Evolutionary conservation across 2,329 filamentous ascomycete species (phyloP), one percentile per base, ranked within the genome.

Genomic region (Gliomastix tumulicola): DNA sequence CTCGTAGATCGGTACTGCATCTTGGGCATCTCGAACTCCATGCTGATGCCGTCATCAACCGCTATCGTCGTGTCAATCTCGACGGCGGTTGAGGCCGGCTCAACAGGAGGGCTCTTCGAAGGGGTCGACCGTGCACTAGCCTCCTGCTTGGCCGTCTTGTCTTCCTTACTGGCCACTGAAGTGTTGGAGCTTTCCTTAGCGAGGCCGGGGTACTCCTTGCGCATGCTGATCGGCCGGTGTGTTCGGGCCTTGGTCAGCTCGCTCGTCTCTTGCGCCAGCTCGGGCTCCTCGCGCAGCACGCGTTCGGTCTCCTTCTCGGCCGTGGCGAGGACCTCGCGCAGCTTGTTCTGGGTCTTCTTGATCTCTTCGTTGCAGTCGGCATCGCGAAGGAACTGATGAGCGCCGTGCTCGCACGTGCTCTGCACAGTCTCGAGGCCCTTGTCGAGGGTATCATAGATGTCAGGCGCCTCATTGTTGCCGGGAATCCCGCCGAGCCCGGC

Each of bases 371-470:
- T 73, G 59, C 89, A 95, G 50, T 92, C 83, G 10, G 88, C 89
- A 36, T 88, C 84, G 18, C 89, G 79, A n/a, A 96, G 68, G 42
- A 92, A 88, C 51, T 94, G 86, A 53, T 94, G 88, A 0, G 89
- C 89, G 4, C 84, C 89, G 37, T 81, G 80, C 62, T 96, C 89
- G 55, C 86, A 94, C 49, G 88, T 76, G 38, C 73, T 74, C 56
- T 95, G 88, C 6, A 87, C 84, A 44, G 77, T 76, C 53, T 95
- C 88, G 19, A 96, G 67, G 1, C 77, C 75, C 53, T 83, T 84
- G 54, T 95, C 88, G 2, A 88, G 70, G 31, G 76, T 69, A 45
- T 94, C 86, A 51, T 83, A 88, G 2, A 77, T 66, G 43, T 78
- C 75, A 1, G 53, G 44, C 37, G 35, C 47, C 7, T 53, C 46